A percentile compares a stretch with the other conserved stretches of the same genome.
These are phyloP conservation scores for Pichia rugopelliculosa DNA, from an alignment of 805 yeast species.

Conservation along the genomic window DNA sequence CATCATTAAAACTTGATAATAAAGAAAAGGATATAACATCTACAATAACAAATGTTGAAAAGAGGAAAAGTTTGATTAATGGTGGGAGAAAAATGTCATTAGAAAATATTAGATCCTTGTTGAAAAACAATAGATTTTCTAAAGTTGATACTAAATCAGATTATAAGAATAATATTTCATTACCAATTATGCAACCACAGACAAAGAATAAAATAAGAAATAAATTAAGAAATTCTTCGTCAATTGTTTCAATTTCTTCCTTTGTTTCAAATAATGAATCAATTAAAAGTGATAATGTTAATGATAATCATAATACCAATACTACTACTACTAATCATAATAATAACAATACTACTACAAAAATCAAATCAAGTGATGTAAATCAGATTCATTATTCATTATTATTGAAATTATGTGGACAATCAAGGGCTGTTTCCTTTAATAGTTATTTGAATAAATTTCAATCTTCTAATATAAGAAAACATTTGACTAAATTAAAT, in stretches of 20 bases:
- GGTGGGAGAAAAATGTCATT: constrained; percentile 14
- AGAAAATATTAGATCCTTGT: constrained; percentile 20
- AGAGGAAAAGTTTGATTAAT: constrained; percentile 2
- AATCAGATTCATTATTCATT: constrained; percentile 27
- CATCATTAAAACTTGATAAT: neutral
- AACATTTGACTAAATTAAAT: constrained; percentile 7
- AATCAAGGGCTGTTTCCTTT: constrained; percentile 27
- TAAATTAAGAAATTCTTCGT: constrained; percentile 44
- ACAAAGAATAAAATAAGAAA: constrained; percentile 48
- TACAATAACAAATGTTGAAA: neutral
- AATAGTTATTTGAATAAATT: constrained; percentile 23
- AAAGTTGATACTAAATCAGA: constrained; percentile 15
- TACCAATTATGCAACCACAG: constrained; percentile 50
- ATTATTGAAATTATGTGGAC: constrained; percentile 31
- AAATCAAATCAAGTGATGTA: constrained; percentile 29
- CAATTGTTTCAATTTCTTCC: constrained; percentile 37
- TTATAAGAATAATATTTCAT: constrained; percentile 38
- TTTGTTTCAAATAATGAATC: constrained; percentile 12
- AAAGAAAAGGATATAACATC: neutral
- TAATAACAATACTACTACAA: constrained; percentile 1
- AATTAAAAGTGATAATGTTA: neutral
- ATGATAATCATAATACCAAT: neutral
- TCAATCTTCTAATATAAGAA: constrained; percentile 8
- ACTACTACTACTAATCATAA: neutral
- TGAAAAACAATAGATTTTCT: constrained; percentile 4